These are phyloP conservation scores for Pseudozyma thailandica DNA, from an alignment of 1,284 basidiomycete genomes.

Conservation along the genomic window DNA sequence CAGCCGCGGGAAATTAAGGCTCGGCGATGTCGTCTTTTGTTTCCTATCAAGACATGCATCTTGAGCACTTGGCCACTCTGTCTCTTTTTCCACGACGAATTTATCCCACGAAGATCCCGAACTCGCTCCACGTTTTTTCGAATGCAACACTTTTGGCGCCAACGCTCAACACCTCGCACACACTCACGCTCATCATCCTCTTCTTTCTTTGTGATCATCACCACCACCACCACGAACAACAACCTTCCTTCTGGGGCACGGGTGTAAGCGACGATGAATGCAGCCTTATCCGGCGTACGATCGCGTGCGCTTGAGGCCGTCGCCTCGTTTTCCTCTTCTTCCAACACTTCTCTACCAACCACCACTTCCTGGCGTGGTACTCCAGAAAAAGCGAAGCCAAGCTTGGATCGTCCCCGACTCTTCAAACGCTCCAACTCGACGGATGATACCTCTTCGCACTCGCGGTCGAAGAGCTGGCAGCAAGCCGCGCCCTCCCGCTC, in stretches of 20 bases:
- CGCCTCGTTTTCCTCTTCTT: slow-evolving; percentile 9
- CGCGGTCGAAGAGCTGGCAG: slow-evolving; percentile 2
- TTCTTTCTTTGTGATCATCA: no score
- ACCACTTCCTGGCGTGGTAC: slow-evolving; percentile 9
- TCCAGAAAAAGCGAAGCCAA: slow-evolving; percentile 9
- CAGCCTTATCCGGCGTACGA: slow-evolving; percentile 25
- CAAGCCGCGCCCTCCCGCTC: slow-evolving; percentile 22
- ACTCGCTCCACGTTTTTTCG: no score
- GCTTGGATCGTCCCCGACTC: slow-evolving; percentile 23
- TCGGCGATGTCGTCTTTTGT: no score
- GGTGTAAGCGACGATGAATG: slow-evolving; percentile 18
- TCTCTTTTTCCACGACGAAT: no score
- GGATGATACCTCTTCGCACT: not conserved
- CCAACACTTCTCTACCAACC: not conserved
- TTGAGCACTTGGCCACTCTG: no score
- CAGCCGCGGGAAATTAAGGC: no score
- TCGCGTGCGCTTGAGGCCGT: slow-evolving; percentile 35
- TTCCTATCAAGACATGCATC: no score
- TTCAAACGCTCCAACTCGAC: slow-evolving; percentile 7
- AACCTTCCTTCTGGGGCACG: not conserved
- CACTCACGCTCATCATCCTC: no score
- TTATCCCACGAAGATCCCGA: no score
- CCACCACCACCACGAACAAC: not conserved
- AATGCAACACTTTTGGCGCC: no score
- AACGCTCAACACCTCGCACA: no score